Evolutionary conservation across 2,329 filamentous ascomycete species (phyloP).

Genomic region (Tolypocladium sp.): DNA sequence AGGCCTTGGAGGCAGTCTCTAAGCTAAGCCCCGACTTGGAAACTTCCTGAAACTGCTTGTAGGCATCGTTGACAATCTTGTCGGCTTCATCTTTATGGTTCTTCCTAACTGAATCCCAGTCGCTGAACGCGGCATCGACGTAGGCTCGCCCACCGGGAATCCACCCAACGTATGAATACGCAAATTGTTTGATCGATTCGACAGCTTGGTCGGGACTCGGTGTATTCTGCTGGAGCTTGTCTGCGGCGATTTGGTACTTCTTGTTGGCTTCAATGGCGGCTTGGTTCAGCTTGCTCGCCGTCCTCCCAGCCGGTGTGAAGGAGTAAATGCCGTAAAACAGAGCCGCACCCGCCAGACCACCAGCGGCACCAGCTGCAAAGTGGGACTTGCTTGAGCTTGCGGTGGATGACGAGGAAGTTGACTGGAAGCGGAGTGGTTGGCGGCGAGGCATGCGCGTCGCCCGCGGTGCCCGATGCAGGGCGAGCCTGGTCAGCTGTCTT

Average conservation of each 20-base stretch:
- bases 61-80: neutral
- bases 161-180: slow-evolving; percentile 60
- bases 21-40: slow-evolving; percentile 41
- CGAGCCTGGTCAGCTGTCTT: slow-evolving; percentile 12
- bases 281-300: slow-evolving; percentile 34
- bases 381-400: slow-evolving; percentile 18
- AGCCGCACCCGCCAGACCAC: slow-evolving; percentile 32
- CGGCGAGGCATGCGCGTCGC: slow-evolving; percentile 13
- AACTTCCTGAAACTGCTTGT: neutral
- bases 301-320: slow-evolving; percentile 32
- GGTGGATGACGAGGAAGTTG: slow-evolving; percentile 20
- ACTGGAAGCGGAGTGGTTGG: slow-evolving; percentile 30
- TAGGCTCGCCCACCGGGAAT: slow-evolving; percentile 62
- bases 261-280: slow-evolving; percentile 44
- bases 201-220: slow-evolving; percentile 61
- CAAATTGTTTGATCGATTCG: slow-evolving; percentile 54
- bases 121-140: slow-evolving; percentile 60
- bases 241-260: slow-evolving; percentile 50
- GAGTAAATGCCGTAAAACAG: slow-evolving; percentile 34
- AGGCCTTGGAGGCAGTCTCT: slow-evolving; percentile 51
- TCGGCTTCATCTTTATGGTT: slow-evolving; percentile 29
- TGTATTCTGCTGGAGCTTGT: slow-evolving; percentile 51
- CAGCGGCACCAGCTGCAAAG: slow-evolving; percentile 30
- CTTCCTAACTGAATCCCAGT: slow-evolving; percentile 60
- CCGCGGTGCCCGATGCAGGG: slow-evolving; percentile 16